Conservation (phyloP, 768 basidiomycete genomes). For the Austroboletus festivus region DNA sequence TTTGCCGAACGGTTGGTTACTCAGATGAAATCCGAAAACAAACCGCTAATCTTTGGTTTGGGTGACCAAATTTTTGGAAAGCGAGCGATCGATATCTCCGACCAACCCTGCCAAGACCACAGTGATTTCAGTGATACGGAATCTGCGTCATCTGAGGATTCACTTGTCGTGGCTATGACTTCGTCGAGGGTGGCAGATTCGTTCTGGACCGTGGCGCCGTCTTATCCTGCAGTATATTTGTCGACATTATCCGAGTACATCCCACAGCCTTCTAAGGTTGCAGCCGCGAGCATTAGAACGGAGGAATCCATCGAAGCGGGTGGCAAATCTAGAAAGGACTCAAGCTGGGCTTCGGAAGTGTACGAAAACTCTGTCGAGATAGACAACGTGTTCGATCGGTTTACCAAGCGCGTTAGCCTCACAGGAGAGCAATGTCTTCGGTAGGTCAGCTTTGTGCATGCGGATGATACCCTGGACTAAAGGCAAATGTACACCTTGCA, state of each 20-base stretch:
- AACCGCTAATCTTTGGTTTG: slow-evolving; percentile 46
- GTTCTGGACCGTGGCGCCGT: slow-evolving; percentile 63
- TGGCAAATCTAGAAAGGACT: slow-evolving; percentile 44
- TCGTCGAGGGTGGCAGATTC: slow-evolving; percentile 54
- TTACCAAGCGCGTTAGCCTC: slow-evolving; percentile 65
- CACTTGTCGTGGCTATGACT: slow-evolving; percentile 57
- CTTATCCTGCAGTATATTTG: slow-evolving; percentile 67
- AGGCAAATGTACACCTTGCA: slow-evolving; percentile 27
- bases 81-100: slow-evolving; percentile 14
- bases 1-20: slow-evolving; percentile 3
- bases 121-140: slow-evolving; percentile 34
- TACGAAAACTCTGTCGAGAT: slow-evolving; percentile 80
- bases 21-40: slow-evolving; percentile 27
- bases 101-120: slow-evolving; percentile 10
- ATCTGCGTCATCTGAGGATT: slow-evolving; percentile 42
- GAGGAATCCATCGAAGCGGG: slow-evolving; percentile 43
- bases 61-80: slow-evolving; percentile 68
- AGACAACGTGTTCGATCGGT: slow-evolving; percentile 85
- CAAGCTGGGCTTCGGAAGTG: slow-evolving; percentile 63
- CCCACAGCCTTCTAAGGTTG: slow-evolving; percentile 51
- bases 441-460: slow-evolving; percentile 36
- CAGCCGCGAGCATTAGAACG: slow-evolving; percentile 36
- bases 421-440: slow-evolving; percentile 85
- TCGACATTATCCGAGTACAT: slow-evolving; percentile 75
- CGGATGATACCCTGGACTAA: not conserved